Evolutionary conservation across 2,329 filamentous ascomycete genomes (phyloP).

Genomic region (Aspergillus sp.): DNA sequence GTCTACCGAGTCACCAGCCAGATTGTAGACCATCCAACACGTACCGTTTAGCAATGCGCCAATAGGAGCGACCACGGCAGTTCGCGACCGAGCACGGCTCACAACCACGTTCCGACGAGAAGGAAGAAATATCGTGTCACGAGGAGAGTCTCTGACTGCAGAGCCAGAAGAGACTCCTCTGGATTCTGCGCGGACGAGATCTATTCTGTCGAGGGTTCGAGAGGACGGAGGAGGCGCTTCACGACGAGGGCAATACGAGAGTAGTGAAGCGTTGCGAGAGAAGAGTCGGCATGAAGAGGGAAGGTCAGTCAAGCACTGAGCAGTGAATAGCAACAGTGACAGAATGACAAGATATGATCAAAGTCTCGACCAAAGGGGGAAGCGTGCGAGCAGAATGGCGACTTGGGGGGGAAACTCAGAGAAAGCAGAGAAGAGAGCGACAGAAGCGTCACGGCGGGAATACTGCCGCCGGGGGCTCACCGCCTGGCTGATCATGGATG

Average conservation of each 20-base stretch:
- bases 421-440: conserved; percentile 18
- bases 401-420: conserved; percentile 3
- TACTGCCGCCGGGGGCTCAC: conserved; percentile 17
- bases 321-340: background rate
- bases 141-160: background rate
- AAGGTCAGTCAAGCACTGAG: background rate
- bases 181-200: conserved; percentile 11
- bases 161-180: background rate
- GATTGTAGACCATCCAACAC: conserved; percentile 16
- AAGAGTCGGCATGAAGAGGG: conserved; percentile 25
- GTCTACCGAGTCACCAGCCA: conserved; percentile 3
- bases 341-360: too few relatives aligned
- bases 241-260: conserved; percentile 27
- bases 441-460: conserved; percentile 18
- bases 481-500: conserved; percentile 12
- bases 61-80: conserved; percentile 23
- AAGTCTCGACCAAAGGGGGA: too few relatives aligned
- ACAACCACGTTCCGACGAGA: conserved; percentile 6
- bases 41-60: conserved; percentile 34
- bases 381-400: conserved; percentile 9
- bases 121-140: background rate
- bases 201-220: conserved; percentile 3
- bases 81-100: conserved; percentile 27
- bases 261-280: conserved; percentile 23
- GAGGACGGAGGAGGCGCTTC: conserved; percentile 12